Evolutionary conservation across 78 protist genomes (phyloP), one percentile per base, ranked within the genome.

Genomic region (Monosiga brevicollis): DNA sequence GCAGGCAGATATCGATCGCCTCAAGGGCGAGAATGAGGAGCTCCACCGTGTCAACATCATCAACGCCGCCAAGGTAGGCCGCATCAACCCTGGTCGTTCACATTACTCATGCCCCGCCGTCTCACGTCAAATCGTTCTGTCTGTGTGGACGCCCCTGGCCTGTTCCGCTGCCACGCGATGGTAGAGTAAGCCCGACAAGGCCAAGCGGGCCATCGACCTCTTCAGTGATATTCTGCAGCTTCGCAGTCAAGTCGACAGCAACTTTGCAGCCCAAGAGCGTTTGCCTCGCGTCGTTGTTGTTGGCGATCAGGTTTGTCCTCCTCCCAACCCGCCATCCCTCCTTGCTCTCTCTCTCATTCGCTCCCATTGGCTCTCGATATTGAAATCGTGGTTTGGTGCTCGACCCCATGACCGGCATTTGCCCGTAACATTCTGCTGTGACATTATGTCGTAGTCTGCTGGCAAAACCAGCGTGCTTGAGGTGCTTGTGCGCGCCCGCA

Each of bases 261-360:
- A 42, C 40, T 83, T 76, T 41, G 3, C 6, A 38, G 73, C 39
- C 10, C 86, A 83, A 34, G 86, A 83, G 70, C 11, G 38, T 39
- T 73, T 83, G n/a, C 86, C 86, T 1, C 84, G 77, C 78, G 74
- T 81, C 41, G 83, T 85, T 9, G 88, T 85, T 24, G 84, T 85
- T 6, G 88, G 88, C 41, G 88, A 85, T 41, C 88, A 83, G 86
- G 62, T n/a, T n/a, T n/a, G n/a, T n/a, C n/a, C n/a, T n/a, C n/a
- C n/a, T n/a, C n/a, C n/a, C n/a, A n/a, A n/a, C n/a, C n/a, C n/a
- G n/a, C n/a, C n/a, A n/a, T n/a, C n/a, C n/a, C n/a, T n/a, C n/a
- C n/a, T n/a, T n/a, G n/a, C n/a, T n/a, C n/a, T n/a, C n/a, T n/a
- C n/a, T n/a, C n/a, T n/a, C n/a, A n/a, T n/a, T n/a, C n/a, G n/a